phyloP scores from a whole-genome alignment of 2,329 filamentous ascomycete species.

The Nigrospora sphaerica region DNA sequence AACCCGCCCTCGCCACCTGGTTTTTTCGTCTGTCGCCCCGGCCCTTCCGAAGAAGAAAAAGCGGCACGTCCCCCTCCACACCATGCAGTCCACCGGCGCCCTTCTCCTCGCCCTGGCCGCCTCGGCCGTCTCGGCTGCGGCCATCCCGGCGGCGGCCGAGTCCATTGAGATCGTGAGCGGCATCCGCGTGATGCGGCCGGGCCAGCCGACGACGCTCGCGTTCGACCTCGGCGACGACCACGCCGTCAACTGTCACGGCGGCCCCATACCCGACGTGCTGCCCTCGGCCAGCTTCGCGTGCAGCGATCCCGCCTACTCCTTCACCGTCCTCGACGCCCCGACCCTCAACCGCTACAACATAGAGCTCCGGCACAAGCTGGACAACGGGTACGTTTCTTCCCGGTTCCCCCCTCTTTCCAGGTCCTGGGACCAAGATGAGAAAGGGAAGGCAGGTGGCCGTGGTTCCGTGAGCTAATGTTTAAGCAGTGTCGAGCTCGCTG shows the following conservation, averaged over 20 bases:
- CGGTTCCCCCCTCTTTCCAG: background rate
- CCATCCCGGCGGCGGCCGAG: background rate
- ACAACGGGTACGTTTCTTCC: background rate
- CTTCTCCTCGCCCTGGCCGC: background rate
- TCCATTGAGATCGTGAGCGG: background rate
- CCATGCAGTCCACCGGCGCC: background rate
- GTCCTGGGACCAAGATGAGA: background rate
- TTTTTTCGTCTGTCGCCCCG: too few relatives aligned
- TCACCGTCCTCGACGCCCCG: background rate
- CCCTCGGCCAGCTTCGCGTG: background rate
- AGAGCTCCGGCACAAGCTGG: background rate
- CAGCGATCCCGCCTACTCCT: background rate
- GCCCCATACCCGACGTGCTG: background rate
- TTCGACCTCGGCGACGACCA: background rate
- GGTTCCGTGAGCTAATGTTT: background rate
- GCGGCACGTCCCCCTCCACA: too few relatives aligned
- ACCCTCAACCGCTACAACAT: background rate
- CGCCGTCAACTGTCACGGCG: background rate
- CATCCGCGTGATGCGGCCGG: background rate
- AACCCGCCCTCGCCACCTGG: too few relatives aligned
- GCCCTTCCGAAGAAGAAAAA: too few relatives aligned
- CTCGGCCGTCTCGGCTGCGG: too few relatives aligned
- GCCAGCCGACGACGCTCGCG: background rate
- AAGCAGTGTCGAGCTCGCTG: background rate
- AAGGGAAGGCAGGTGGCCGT: too few relatives aligned